These are phyloP conservation scores for Rhodotorula sp. DNA, from an alignment of 1,284 basidiomycete species.

Conservation along the genomic window DNA sequence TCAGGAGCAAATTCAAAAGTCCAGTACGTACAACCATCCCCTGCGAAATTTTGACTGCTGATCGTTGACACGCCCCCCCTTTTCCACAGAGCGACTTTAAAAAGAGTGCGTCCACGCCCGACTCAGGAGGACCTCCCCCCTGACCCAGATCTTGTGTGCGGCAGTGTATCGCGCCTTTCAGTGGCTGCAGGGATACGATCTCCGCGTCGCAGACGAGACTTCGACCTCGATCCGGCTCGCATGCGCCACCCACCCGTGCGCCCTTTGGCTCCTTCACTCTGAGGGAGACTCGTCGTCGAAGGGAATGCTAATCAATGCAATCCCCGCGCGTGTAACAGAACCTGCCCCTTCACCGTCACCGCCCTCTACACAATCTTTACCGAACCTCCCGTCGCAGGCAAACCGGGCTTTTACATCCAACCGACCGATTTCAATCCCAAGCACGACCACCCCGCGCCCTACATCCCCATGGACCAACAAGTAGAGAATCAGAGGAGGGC, in stretches of 20 bases:
- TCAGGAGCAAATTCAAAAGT: background rate
- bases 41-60: too few species aligned
- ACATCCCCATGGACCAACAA: slow-evolving; percentile 11
- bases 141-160: too few species aligned
- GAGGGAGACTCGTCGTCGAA: too few species aligned
- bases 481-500: slow-evolving; percentile 13
- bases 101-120: too few species aligned
- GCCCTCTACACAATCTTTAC: slow-evolving; percentile 4
- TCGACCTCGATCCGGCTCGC: background rate
- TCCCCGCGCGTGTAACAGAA: too few species aligned
- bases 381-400: background rate
- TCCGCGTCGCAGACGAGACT: background rate
- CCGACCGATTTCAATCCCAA: background rate
- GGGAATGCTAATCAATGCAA: too few species aligned
- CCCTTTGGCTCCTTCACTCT: background rate
- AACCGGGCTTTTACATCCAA: slow-evolving; percentile 7
- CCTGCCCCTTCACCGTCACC: slow-evolving; percentile 15
- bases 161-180: slow-evolving; percentile 15
- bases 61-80: too few species aligned
- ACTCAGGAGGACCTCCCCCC: too few species aligned
- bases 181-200: slow-evolving; percentile 24
- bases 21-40: background rate
- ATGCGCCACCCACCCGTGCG: slow-evolving; percentile 4
- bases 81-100: background rate
- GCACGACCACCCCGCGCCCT: slow-evolving; percentile 21